Evolutionary conservation across 2,329 filamentous ascomycete genomes (phyloP).

Genomic region (Pestalotiopsis sp.): DNA sequence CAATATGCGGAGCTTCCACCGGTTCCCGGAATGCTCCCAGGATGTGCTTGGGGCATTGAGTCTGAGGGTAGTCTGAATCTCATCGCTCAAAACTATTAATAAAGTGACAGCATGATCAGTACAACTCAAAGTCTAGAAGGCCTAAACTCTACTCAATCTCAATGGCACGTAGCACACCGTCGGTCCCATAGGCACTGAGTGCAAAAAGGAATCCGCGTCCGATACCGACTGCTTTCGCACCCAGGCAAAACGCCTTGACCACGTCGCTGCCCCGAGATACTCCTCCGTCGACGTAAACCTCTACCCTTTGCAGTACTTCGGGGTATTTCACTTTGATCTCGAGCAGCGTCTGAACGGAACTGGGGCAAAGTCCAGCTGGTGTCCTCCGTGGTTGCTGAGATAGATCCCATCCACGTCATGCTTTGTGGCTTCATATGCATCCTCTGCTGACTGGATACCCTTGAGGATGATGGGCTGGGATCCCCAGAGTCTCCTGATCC

Average conservation of each 20-base stretch:
- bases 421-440: too few relatives aligned
- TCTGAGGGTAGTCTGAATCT: background rate
- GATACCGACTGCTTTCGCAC: background rate
- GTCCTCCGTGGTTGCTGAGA: slow-evolving; percentile 15
- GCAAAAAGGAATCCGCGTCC: background rate
- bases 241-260: slow-evolving; percentile 4
- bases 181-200: background rate
- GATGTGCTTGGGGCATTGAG: background rate
- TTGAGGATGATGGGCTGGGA: too few relatives aligned
- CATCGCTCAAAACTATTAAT: background rate
- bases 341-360: background rate
- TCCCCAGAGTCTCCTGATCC: too few relatives aligned
- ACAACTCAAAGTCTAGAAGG: background rate
- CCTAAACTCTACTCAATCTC: background rate
- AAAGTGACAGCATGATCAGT: background rate
- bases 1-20: background rate
- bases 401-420: too few relatives aligned
- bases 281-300: slow-evolving; percentile 1
- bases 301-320: background rate
- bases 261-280: background rate
- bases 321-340: background rate
- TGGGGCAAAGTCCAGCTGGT: slow-evolving; percentile 5
- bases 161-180: background rate
- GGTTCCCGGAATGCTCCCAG: background rate
- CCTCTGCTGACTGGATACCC: too few relatives aligned